A percentile compares a stretch with the other conserved stretches of the same genome.
Conservation (phyloP, 1,284 basidiomycete species). For the Phenoliferia sp. region DNA sequence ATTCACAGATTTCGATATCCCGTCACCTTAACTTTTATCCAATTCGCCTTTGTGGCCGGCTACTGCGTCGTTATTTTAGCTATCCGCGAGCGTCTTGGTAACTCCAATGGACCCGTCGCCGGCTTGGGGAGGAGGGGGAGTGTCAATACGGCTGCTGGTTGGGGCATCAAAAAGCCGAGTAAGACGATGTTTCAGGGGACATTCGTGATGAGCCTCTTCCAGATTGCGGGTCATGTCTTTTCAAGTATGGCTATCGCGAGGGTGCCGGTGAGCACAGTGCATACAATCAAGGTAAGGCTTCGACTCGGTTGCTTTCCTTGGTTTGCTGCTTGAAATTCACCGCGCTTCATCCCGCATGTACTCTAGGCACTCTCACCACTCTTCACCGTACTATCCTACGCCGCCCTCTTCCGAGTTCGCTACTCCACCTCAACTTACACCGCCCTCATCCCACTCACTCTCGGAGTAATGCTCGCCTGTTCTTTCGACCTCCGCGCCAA, state of each 20-base stretch:
- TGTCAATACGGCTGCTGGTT: constrained; percentile 27
- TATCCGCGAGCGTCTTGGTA: constrained; percentile 18
- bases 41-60: constrained; percentile 87
- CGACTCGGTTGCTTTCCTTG: neutral
- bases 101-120: neutral
- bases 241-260: constrained; percentile 92
- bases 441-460: constrained; percentile 86
- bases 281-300: constrained; percentile 87
- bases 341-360: no score
- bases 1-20: constrained; percentile 24
- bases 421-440: constrained; percentile 89
- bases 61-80: constrained; percentile 67
- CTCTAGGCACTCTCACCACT: constrained; percentile 90
- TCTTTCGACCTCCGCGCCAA: constrained; percentile 87
- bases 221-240: constrained; percentile 92
- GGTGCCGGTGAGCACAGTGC: constrained; percentile 94
- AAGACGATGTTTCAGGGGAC: constrained; percentile 69
- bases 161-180: constrained; percentile 54
- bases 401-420: constrained; percentile 82
- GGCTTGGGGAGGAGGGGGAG: constrained; percentile 6
- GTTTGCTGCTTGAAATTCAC: neutral
- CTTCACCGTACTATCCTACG: constrained; percentile 94
- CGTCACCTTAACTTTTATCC: constrained; percentile 83
- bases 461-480: constrained; percentile 96
- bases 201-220: constrained; percentile 86